Conservation (phyloP, 495 filamentous ascomycete genomes). For the Daldinia bambusicola region DNA sequence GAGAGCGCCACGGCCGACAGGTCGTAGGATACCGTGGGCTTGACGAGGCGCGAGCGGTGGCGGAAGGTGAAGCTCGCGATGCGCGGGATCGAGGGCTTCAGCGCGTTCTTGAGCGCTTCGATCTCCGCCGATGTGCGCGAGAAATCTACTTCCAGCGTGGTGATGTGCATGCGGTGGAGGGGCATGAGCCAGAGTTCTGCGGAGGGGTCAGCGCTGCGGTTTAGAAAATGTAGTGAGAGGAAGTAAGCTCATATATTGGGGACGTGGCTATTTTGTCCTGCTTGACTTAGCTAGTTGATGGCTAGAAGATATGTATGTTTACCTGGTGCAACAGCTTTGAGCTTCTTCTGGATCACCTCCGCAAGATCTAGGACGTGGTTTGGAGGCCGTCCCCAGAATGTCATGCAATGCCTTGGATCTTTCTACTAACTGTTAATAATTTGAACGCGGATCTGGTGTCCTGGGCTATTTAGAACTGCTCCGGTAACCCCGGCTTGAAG, state of each 20-base stretch:
- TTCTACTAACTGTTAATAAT: constrained; percentile 34
- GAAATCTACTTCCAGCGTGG: constrained; percentile 82
- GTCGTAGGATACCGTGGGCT: constrained; percentile 86
- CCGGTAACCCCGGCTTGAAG: neutral
- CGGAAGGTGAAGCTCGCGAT: constrained; percentile 71
- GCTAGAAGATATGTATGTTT: constrained; percentile 40
- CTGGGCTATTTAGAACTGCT: neutral
- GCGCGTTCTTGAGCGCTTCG: constrained; percentile 62
- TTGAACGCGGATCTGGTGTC: constrained; percentile 13
- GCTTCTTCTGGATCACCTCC: constrained; percentile 70
- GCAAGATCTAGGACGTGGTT: constrained; percentile 72
- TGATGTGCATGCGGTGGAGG: constrained; percentile 79
- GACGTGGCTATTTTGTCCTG: neutral
- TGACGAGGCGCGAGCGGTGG: constrained; percentile 77
- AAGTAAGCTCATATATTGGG: neutral
- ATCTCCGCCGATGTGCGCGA: constrained; percentile 72
- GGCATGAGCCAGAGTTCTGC: constrained; percentile 90
- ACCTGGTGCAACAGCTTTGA: constrained; percentile 74
- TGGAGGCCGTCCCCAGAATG: constrained; percentile 88
- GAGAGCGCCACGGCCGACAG: constrained; percentile 83
- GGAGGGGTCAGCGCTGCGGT: neutral
- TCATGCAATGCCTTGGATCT: constrained; percentile 83
- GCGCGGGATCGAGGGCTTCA: constrained; percentile 58
- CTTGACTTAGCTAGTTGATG: neutral
- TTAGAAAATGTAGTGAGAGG: neutral